Percentiles rank a stretch among this genome's conserved stretches.
Conservation (phyloP, 1,139 yeast genomes). For the Saccharomycopsis hybrid region DNA sequence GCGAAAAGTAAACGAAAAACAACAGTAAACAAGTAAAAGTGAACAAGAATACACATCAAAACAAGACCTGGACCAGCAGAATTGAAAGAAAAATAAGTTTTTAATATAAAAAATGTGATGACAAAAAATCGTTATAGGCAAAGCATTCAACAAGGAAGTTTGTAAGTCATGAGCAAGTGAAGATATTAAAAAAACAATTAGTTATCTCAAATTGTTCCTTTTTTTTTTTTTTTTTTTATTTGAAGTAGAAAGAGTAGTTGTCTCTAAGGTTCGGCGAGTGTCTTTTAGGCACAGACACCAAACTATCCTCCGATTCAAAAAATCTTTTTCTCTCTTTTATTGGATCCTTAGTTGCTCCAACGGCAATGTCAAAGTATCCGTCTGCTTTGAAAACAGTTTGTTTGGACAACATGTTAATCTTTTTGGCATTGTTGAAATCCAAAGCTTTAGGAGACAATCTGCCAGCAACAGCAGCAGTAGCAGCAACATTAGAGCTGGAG, state of each 20-base stretch:
- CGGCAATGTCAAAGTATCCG: neutral
- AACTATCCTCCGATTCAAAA: neutral
- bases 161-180: neutral
- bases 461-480: neutral
- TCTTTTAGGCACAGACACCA: conserved; percentile 11
- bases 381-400: neutral
- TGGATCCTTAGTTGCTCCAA: conserved; percentile 1
- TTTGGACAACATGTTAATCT: neutral
- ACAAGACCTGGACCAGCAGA: conserved; percentile 10
- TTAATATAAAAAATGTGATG: neutral
- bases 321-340: conserved; percentile 15
- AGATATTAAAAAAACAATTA: neutral
- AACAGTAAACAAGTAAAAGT: neutral
- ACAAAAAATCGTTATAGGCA: neutral
- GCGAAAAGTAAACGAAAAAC: neutral
- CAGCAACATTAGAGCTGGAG: neutral
- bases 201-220: neutral
- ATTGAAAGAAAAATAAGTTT: neutral
- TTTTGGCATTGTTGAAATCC: conserved; percentile 13
- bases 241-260: conserved; percentile 12
- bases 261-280: conserved; percentile 16
- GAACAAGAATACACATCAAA: neutral
- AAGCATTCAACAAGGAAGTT: neutral
- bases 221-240: neutral
- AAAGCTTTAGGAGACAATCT: conserved; percentile 11